phyloP scores from a whole-genome alignment of 345 rosid genomes.

The Camelina laxa region DNA sequence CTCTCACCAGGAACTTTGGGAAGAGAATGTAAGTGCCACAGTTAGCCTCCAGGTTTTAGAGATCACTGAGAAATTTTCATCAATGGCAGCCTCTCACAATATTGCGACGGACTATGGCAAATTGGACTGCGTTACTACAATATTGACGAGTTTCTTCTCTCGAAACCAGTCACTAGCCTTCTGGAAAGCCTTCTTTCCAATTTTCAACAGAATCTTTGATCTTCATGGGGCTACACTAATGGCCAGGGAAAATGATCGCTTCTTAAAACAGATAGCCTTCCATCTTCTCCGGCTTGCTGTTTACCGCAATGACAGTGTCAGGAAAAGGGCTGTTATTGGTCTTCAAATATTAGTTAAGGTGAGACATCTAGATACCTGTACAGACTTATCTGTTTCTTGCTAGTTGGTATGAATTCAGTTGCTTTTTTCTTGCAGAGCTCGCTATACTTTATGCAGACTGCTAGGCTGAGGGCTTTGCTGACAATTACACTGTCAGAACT shows the following conservation, averaged over 20 bases:
- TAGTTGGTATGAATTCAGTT: slow-evolving; percentile 15
- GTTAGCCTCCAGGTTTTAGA: slow-evolving; percentile 99
- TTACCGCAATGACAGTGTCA: slow-evolving; percentile 89
- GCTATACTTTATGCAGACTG: slow-evolving; percentile 88
- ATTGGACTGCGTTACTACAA: slow-evolving; percentile 92
- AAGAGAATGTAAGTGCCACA: slow-evolving; percentile 96
- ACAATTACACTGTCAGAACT: slow-evolving; percentile 95
- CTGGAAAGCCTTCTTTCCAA: slow-evolving; percentile 89
- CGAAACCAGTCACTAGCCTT: slow-evolving; percentile 90
- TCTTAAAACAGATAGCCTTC: slow-evolving; percentile 95
- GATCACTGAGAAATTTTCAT: slow-evolving; percentile 82
- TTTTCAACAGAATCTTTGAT: slow-evolving; percentile 75
- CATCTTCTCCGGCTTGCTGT: slow-evolving; percentile 97
- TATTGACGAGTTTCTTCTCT: slow-evolving; percentile 85
- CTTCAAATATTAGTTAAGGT: slow-evolving; percentile 95
- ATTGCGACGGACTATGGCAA: slow-evolving; percentile 98
- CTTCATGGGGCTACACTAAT: slow-evolving; percentile 95
- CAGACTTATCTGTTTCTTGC: slow-evolving; percentile 31
- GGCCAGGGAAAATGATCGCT: slow-evolving; percentile 99
- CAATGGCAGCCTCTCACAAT: slow-evolving; percentile 84
- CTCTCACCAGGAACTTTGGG: slow-evolving; percentile 93
- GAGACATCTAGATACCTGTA: slow-evolving; percentile 43
- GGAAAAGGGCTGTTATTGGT: slow-evolving; percentile 94
- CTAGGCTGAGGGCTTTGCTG: slow-evolving; percentile 93
- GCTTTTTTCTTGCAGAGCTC: slow-evolving; percentile 78